Base-by-base conservation (phyloP, 2,329 filamentous ascomycete genomes). In the Fusarium bactridioides region DNA sequence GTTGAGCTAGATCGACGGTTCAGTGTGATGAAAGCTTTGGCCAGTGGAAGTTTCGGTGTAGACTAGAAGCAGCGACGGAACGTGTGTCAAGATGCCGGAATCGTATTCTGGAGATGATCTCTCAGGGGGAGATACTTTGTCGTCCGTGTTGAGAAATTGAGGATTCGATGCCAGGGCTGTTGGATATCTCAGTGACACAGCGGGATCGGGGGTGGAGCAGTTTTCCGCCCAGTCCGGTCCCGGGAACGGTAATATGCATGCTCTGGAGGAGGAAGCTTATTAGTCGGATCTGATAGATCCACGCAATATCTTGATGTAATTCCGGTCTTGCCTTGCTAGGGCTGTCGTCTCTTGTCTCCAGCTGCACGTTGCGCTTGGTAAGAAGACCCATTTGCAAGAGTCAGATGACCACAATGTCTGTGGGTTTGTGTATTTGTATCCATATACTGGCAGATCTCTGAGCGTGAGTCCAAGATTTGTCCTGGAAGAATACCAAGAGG, bases 231-330 rank as follows among this genome's bases (percentile, higher is more conserved):
- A 76, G 71, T 77, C 73, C 73, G 67, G 75, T 53, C 64, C 70
- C 65, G 69, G 75, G 63, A 27, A 74, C 57, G 69, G 53, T 18
- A 69, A 57, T n/a, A 72, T 65, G 72, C 72, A 74, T 77, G 75
- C 69, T 59, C 61, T 65, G 60, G 53, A 53, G 37, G 35, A 61
- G 69, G 67, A 29, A 72, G 56, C 69, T 72, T 56, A 77, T 76
- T 76, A 76, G 74, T 74, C 61, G 63, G 47, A 61, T 69, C 61
- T 61, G 55, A 61, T 10, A 58, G 64, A 43, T 60, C 64, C 70
- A 72, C 61, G 53, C 45, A 74, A 61, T 66, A 67, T 67, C 53
- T 65, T 38, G 40, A 64, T 62, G 61, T 53, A 55, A 61, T 69
- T 45, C 41, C 55, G 57, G 53, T 35, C 27, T 56, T 55, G 48